These are phyloP conservation scores for Leccinum huronense DNA, from an alignment of 1,284 basidiomycete species.

Conservation along the genomic window DNA sequence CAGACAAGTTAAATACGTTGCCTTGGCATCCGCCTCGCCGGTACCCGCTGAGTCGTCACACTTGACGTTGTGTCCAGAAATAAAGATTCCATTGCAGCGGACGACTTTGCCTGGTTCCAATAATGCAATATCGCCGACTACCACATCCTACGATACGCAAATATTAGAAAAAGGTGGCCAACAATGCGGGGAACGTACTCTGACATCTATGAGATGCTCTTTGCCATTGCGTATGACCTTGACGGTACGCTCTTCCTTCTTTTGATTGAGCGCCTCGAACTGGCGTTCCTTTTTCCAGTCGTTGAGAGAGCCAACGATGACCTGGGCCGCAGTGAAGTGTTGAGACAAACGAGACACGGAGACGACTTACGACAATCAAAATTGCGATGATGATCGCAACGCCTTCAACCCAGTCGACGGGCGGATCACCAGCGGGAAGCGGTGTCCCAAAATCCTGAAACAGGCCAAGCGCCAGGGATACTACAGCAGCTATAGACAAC, in stretches of 20 bases:
- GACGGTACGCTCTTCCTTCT: conserved; percentile 93
- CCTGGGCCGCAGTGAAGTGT: conserved; percentile 39
- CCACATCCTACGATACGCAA: conserved; percentile 60
- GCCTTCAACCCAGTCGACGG: conserved; percentile 97
- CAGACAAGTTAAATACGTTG: conserved; percentile 76
- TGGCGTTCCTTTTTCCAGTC: conserved; percentile 98
- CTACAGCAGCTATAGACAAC: conserved; percentile 85
- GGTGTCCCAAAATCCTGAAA: conserved; percentile 88
- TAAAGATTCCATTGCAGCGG: conserved; percentile 93
- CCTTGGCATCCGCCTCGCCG: conserved; percentile 93
- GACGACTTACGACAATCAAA: conserved; percentile 66
- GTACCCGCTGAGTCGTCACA: conserved; percentile 98
- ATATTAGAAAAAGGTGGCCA: background rate
- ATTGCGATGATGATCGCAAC: conserved; percentile 95
- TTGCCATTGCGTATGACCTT: conserved; percentile 87
- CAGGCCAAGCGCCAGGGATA: conserved; percentile 92
- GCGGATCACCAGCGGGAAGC: conserved; percentile 56
- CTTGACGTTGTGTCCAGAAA: conserved; percentile 91
- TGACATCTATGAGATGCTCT: conserved; percentile 80
- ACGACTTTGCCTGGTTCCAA: conserved; percentile 95
- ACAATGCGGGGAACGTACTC: conserved; percentile 42
- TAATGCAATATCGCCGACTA: conserved; percentile 91
- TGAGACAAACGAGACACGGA: conserved; percentile 2
- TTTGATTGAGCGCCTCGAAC: conserved; percentile 89
- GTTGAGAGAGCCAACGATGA: conserved; percentile 85